Evolutionary conservation across 257 asterid species (phyloP).

Genomic region (Leptodermis oblonga): DNA sequence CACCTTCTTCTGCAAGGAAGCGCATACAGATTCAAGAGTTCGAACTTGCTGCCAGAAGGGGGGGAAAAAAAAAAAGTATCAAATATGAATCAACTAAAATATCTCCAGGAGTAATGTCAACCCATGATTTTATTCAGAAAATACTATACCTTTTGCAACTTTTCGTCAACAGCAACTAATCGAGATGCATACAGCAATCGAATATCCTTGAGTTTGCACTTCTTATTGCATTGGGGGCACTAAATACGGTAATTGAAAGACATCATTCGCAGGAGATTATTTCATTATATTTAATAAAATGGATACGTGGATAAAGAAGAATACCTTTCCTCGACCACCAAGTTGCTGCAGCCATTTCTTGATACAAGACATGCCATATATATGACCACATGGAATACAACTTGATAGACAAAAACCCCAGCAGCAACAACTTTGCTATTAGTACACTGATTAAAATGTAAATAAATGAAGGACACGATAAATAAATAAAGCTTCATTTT

Average conservation of each 20-base stretch:
- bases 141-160: constrained; percentile 61
- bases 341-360: constrained; percentile 69
- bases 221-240: constrained; percentile 94
- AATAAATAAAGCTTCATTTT: background rate
- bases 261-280: background rate
- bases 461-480: background rate
- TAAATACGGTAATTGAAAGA: constrained; percentile 21
- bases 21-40: constrained; percentile 61
- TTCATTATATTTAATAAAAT: background rate
- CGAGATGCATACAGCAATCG: constrained; percentile 72
- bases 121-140: constrained; percentile 1
- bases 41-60: constrained; percentile 67
- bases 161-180: constrained; percentile 56
- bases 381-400: constrained; percentile 94
- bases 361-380: constrained; percentile 78
- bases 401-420: constrained; percentile 32
- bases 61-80: constrained; percentile 22
- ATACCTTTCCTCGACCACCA: constrained; percentile 66
- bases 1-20: constrained; percentile 68
- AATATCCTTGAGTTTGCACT: constrained; percentile 55
- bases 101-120: background rate
- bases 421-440: background rate
- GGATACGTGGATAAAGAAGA: background rate
- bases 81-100: constrained; percentile 6
- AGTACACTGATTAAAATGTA: constrained; percentile 1